Conservation (phyloP, 2,329 filamentous ascomycete species). For the Pseudogymnoascus sp. region DNA sequence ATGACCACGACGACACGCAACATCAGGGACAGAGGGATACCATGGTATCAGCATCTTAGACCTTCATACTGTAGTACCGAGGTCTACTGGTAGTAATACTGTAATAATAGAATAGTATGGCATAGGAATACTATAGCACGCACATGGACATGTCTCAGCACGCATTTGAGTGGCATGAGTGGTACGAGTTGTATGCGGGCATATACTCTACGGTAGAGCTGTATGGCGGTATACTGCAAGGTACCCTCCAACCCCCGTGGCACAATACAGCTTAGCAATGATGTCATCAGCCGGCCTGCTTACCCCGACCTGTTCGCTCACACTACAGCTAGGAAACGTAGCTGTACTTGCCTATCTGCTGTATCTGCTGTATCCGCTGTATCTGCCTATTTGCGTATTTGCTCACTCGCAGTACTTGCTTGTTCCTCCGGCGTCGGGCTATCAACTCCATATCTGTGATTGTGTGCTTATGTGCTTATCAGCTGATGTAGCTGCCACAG, state of each 20-base stretch:
- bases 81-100: neutral
- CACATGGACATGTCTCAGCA: conserved; percentile 5
- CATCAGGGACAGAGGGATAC: too few relatives aligned
- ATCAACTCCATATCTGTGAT: neutral
- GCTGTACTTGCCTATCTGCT: too few relatives aligned
- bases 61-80: neutral
- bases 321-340: too few relatives aligned
- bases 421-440: neutral
- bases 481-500: too few relatives aligned
- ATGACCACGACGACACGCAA: too few relatives aligned
- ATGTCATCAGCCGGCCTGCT: neutral
- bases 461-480: neutral
- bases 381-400: too few relatives aligned
- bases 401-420: neutral
- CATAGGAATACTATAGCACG: neutral
- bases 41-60: too few relatives aligned
- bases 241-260: neutral
- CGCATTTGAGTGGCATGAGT: neutral
- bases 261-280: conserved; percentile 2
- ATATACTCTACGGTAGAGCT: neutral
- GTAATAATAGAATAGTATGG: neutral
- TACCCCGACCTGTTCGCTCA: neutral
- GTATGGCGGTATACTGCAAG: neutral
- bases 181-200: too few relatives aligned
- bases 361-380: too few relatives aligned